phyloP scores from a whole-genome alignment of 495 filamentous ascomycete genomes.

The Recurvomyces mirabilis region DNA sequence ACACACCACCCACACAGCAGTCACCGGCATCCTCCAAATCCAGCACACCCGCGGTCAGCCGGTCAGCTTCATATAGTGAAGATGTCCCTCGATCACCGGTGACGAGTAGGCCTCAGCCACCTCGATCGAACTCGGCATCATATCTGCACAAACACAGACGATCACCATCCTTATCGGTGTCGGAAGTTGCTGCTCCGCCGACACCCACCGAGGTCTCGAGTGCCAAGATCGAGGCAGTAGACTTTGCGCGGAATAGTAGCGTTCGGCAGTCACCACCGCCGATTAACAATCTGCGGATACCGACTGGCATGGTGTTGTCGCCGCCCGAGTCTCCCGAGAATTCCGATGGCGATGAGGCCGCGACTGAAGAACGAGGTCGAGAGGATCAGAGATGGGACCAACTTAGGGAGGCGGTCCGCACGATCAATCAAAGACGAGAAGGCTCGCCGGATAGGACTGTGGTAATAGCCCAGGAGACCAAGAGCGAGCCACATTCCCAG shows the following conservation, averaged over 20 bases:
- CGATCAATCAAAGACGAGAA: slow-evolving; percentile 57
- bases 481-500: slow-evolving; percentile 12
- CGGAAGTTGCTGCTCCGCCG: slow-evolving; percentile 10
- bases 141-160: slow-evolving; percentile 60
- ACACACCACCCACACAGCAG: slow-evolving; percentile 76
- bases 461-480: background rate
- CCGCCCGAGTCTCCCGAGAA: slow-evolving; percentile 71
- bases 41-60: slow-evolving; percentile 50
- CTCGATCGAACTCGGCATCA: slow-evolving; percentile 70
- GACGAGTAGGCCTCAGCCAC: slow-evolving; percentile 42
- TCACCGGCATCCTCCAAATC: slow-evolving; percentile 64
- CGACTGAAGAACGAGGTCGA: slow-evolving; percentile 36
- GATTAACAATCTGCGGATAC: slow-evolving; percentile 57
- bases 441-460: slow-evolving; percentile 42
- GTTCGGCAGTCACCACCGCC: slow-evolving; percentile 73
- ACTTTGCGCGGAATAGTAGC: slow-evolving; percentile 28
- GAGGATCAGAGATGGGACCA: slow-evolving; percentile 53
- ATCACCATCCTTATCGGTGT: slow-evolving; percentile 44
- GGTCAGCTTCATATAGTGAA: slow-evolving; percentile 38
- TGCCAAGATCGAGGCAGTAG: slow-evolving; percentile 18
- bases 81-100: slow-evolving; percentile 19
- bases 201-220: slow-evolving; percentile 32
- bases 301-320: slow-evolving; percentile 70
- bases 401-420: slow-evolving; percentile 70
- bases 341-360: slow-evolving; percentile 67